Base-by-base conservation (phyloP, 2,329 filamentous ascomycete genomes). In the Lachnellula arida region DNA sequence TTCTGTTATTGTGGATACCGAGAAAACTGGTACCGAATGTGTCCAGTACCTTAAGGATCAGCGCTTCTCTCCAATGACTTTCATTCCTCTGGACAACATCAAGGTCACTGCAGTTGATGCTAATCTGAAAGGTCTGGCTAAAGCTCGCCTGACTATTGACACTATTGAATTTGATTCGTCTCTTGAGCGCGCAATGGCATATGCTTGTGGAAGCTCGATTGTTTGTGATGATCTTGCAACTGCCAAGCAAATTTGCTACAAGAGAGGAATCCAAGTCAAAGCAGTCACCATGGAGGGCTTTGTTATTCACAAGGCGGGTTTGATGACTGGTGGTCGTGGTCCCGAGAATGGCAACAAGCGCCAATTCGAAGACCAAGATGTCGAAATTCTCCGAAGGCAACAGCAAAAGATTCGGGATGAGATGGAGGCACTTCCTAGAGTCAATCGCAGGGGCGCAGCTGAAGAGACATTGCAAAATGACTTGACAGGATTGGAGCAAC, bases 61-160 rank as follows among this genome's bases (percentile, higher is more conserved):
- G 69, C 86, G 90, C 54, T 86, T 89, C 53, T 83, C 88, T 6
- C 90, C 92, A 56, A 90, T 94, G 74, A 97, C 91, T 1, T 97
- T 99, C 72, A 92, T 97, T 60, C 94, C 94, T 1, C 80, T 99
- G 17, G 94, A 99, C 76, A 97, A 96, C 51, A 96, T 99, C 71
- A 95, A 97, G 68, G 92, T 97, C 69, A 92, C 90, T 70, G 86
- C 90, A 11, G 84, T 94, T 57, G 96, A 96, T 70, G 89, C 91
- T 5, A 92, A 90, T 57, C 78, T 99, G 62, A 97, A 97, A 73
- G 90, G 91, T 28, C 87, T 96, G 71, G 81, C 89, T 54, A 88
- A 89, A 40, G 90, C 89, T 72, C 85, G 93, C 7, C 81, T 97
- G 56, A 95, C 93, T 0, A 96, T 99, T 61, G 94, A 99, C 71